phyloP scores from a whole-genome alignment of 2,329 filamentous ascomycete species.

The Furcasterigmium furcatum region DNA sequence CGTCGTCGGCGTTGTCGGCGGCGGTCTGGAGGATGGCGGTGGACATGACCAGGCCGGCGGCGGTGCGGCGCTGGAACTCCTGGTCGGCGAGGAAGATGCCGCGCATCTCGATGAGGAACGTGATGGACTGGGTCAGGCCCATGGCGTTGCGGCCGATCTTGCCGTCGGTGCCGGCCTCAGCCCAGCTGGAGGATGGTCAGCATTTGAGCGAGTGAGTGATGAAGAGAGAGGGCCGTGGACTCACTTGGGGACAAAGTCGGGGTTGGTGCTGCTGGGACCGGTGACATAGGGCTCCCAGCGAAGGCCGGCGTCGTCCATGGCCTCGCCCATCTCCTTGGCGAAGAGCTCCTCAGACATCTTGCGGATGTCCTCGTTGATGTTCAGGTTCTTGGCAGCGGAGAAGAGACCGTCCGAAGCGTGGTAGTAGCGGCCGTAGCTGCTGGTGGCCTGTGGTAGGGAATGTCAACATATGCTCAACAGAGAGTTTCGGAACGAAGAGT shows the following conservation, averaged over 20 bases:
- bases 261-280: constrained; percentile 8
- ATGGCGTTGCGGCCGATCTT: constrained; percentile 20
- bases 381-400: constrained; percentile 28
- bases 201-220: neutral
- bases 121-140: constrained; percentile 18
- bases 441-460: constrained; percentile 2
- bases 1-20: constrained; percentile 14
- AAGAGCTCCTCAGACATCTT: constrained; percentile 23
- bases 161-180: constrained; percentile 19
- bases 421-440: constrained; percentile 14
- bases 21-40: constrained; percentile 19
- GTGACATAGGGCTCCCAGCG: constrained; percentile 25
- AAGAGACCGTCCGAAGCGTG: constrained; percentile 20
- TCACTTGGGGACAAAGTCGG: neutral
- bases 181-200: constrained; percentile 13
- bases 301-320: constrained; percentile 21
- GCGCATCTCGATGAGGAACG: constrained; percentile 21
- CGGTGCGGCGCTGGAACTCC: constrained; percentile 26
- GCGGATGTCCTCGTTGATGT: constrained; percentile 24
- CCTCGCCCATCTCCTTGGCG: constrained; percentile 19
- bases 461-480: neutral
- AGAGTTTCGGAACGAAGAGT: neutral
- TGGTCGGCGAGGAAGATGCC: constrained; percentile 25
- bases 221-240: neutral
- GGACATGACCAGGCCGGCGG: constrained; percentile 19